A percentile compares a stretch with the other conserved stretches of the same genome.
Evolutionary conservation across 345 rosid species (phyloP).

Genomic region (Nasturtium officinale): DNA sequence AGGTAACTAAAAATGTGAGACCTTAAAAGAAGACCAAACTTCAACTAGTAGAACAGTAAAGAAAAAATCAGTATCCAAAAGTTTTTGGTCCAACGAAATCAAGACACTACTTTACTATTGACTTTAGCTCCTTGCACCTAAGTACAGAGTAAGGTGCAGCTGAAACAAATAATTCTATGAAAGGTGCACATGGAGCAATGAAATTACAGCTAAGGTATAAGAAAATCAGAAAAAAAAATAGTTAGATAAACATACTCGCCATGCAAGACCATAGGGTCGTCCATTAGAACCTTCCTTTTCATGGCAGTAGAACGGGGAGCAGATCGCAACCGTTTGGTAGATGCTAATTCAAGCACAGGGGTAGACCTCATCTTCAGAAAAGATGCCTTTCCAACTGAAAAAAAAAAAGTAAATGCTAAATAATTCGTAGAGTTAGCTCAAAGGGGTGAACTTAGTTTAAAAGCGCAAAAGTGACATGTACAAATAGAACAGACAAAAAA

Average conservation of each 20-base stretch:
- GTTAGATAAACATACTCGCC: slow-evolving; percentile 84
- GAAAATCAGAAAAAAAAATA: neutral
- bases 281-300: slow-evolving; percentile 94
- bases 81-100: neutral
- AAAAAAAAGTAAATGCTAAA: slow-evolving; percentile 29
- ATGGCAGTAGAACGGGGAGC: slow-evolving; percentile 59
- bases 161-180: slow-evolving; percentile 7
- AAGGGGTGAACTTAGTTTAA: slow-evolving; percentile 1
- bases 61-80: slow-evolving; percentile 1
- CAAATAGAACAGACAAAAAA: slow-evolving; percentile 1
- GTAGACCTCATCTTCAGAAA: slow-evolving; percentile 78
- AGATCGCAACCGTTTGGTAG: slow-evolving; percentile 66
- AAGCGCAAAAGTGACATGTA: slow-evolving; percentile 3
- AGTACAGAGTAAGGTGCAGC: slow-evolving; percentile 17
- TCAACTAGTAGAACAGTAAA: slow-evolving; percentile 7
- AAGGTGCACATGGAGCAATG: slow-evolving; percentile 9
- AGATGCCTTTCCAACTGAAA: slow-evolving; percentile 84
- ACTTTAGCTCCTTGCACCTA: slow-evolving; percentile 14
- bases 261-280: slow-evolving; percentile 90
- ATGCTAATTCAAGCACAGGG: slow-evolving; percentile 60
- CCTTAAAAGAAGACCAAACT: slow-evolving; percentile 24
- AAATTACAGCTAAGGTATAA: neutral
- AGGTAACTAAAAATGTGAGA: neutral
- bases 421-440: slow-evolving; percentile 14
- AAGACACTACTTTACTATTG: slow-evolving; percentile 1